A percentile compares a stretch with the other conserved stretches of the same genome.
phyloP scores from a whole-genome alignment of 1,284 basidiomycete genomes.

The Leccinum insolens region DNA sequence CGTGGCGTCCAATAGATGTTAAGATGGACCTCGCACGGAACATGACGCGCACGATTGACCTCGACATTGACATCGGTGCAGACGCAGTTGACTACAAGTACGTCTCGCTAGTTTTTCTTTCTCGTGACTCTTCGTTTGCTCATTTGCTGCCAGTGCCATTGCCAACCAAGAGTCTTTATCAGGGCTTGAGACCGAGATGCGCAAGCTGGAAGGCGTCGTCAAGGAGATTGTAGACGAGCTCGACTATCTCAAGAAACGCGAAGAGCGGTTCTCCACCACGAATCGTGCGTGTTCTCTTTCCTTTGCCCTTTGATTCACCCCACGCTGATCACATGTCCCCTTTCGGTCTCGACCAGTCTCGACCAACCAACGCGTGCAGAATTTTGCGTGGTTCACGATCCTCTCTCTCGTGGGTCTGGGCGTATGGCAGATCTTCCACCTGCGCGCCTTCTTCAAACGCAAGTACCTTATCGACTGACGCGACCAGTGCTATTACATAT shows the following conservation, averaged over 20 bases:
- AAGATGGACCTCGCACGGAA: slow-evolving; percentile 34
- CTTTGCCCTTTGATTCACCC: not conserved
- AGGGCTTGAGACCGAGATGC: slow-evolving; percentile 96
- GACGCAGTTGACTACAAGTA: slow-evolving; percentile 99
- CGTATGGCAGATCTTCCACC: slow-evolving; percentile 92
- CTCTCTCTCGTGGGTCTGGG: slow-evolving; percentile 83
- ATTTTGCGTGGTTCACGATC: slow-evolving; percentile 90
- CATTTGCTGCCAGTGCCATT: slow-evolving; percentile 70
- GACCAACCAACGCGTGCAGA: slow-evolving; percentile 90
- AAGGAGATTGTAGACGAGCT: slow-evolving; percentile 96
- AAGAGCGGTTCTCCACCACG: slow-evolving; percentile 89
- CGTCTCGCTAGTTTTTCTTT: slow-evolving; percentile 28
- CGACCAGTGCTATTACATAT: slow-evolving; percentile 8
- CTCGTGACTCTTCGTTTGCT: not conserved
- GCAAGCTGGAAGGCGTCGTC: slow-evolving; percentile 93
- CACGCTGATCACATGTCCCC: not conserved
- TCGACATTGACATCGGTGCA: slow-evolving; percentile 97
- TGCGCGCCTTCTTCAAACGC: slow-evolving; percentile 93
- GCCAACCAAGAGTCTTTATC: slow-evolving; percentile 98
- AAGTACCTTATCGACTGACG: slow-evolving; percentile 93
- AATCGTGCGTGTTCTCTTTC: slow-evolving; percentile 68
- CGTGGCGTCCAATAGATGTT: slow-evolving; percentile 16
- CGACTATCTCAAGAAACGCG: slow-evolving; percentile 88
- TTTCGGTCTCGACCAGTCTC: slow-evolving; percentile 61
- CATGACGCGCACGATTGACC: slow-evolving; percentile 75